A percentile compares a stretch with the other conserved stretches of the same genome.
phyloP scores from a whole-genome alignment of 345 rosid genomes.

The Eucalyptus victrix region DNA sequence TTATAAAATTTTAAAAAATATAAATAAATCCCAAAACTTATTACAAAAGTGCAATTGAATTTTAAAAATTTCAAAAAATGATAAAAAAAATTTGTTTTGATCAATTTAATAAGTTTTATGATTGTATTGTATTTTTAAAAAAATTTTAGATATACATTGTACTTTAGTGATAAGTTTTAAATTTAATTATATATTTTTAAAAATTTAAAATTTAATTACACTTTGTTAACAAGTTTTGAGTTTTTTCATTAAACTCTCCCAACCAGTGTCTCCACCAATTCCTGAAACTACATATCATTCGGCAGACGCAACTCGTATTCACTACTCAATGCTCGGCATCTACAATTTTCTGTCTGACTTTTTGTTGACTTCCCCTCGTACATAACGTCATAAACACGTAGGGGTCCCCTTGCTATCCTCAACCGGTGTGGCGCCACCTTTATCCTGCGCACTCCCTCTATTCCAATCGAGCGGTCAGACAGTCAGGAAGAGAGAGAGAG shows the following conservation, averaged over 20 bases:
- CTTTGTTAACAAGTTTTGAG: too few species aligned
- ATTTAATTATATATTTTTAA: too few species aligned
- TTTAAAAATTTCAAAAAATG: rapidly evolving
- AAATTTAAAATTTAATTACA: rapidly evolving
- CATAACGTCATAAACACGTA: neutral
- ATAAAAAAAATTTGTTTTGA: rapidly evolving
- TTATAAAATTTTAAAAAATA: too few species aligned
- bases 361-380: neutral
- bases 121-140: rapidly evolving
- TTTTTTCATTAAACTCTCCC: neutral
- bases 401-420: neutral
- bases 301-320: neutral
- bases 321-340: neutral
- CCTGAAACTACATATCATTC: neutral
- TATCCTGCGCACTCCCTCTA: neutral
- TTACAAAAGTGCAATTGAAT: rapidly evolving
- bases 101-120: rapidly evolving
- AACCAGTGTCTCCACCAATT: neutral
- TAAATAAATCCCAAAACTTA: rapidly evolving
- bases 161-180: rapidly evolving
- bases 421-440: neutral
- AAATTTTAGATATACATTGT: too few species aligned
- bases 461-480: neutral
- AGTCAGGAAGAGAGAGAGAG: neutral
- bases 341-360: neutral